These are phyloP conservation scores for Rhipidocladum racemiflorum DNA, from an alignment of 176 grass and related monocot genomes.

Conservation along the genomic window DNA sequence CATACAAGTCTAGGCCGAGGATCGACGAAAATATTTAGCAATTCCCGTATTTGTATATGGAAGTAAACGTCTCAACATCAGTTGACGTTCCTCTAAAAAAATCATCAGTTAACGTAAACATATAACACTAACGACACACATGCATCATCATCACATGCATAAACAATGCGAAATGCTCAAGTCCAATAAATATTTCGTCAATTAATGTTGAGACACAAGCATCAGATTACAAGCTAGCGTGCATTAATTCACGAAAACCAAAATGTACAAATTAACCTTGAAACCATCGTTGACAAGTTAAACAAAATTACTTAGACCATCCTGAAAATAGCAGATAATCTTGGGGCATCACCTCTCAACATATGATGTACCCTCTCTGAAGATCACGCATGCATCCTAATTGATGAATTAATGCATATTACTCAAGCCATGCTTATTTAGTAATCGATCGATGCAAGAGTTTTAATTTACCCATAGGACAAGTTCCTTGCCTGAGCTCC, in stretches of 20 bases:
- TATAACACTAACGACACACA: background rate
- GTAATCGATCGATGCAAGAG: background rate
- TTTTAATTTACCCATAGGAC: conserved; percentile 53
- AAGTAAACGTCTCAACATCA: background rate
- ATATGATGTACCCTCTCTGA: conserved; percentile 4
- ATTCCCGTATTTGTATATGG: no score
- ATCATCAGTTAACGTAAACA: background rate
- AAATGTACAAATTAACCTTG: conserved; percentile 13
- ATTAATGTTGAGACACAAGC: background rate
- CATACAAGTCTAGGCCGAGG: no score
- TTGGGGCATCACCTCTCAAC: background rate
- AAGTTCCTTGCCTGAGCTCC: conserved; percentile 50
- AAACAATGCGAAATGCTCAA: background rate
- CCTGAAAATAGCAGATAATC: background rate
- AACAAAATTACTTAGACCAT: conserved; percentile 11
- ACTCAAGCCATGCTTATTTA: conserved; percentile 19
- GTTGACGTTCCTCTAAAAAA: background rate
- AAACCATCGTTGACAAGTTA: background rate
- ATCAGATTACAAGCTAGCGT: background rate
- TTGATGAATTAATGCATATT: background rate
- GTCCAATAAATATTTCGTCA: background rate
- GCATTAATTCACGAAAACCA: background rate
- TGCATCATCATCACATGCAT: background rate
- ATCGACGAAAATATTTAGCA: no score
- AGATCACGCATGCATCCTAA: background rate